phyloP scores from a whole-genome alignment of 1,139 yeast species.

The Oligophagozyma castellii region DNA sequence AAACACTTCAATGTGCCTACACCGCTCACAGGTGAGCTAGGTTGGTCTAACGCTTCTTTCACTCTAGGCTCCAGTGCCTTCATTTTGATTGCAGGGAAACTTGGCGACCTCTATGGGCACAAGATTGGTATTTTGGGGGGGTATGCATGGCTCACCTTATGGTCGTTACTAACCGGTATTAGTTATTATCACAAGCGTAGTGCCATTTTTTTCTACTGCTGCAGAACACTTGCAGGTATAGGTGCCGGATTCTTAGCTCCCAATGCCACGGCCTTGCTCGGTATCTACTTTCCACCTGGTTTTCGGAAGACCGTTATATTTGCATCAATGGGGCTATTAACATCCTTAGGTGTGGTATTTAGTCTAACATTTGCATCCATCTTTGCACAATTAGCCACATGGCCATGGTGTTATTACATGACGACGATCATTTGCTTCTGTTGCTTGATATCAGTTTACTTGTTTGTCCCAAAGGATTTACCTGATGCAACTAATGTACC shows the following conservation, averaged over 20 bases:
- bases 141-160: conserved; percentile 33
- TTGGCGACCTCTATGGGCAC: conserved; percentile 55
- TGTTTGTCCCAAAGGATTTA: conserved; percentile 25
- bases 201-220: conserved; percentile 32
- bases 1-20: conserved; percentile 2
- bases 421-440: conserved; percentile 26
- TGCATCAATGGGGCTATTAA: conserved; percentile 36
- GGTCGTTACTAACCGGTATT: conserved; percentile 41
- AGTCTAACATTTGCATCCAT: conserved; percentile 35
- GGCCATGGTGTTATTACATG: conserved; percentile 39
- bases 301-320: conserved; percentile 34
- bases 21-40: conserved; percentile 28
- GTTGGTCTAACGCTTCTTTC: conserved; percentile 50
- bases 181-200: conserved; percentile 30
- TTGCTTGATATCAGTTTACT: conserved; percentile 21
- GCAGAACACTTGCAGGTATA: conserved; percentile 47
- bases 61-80: conserved; percentile 51
- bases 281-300: conserved; percentile 29
- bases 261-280: conserved; percentile 40
- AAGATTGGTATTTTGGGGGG: conserved; percentile 36
- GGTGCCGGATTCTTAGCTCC: conserved; percentile 48
- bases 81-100: conserved; percentile 44
- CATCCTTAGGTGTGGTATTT: conserved; percentile 36
- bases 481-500: conserved; percentile 5
- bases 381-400: conserved; percentile 30